These are phyloP conservation scores for Rhodotorula sp. DNA, from an alignment of 1,284 basidiomycete genomes.

Conservation along the genomic window DNA sequence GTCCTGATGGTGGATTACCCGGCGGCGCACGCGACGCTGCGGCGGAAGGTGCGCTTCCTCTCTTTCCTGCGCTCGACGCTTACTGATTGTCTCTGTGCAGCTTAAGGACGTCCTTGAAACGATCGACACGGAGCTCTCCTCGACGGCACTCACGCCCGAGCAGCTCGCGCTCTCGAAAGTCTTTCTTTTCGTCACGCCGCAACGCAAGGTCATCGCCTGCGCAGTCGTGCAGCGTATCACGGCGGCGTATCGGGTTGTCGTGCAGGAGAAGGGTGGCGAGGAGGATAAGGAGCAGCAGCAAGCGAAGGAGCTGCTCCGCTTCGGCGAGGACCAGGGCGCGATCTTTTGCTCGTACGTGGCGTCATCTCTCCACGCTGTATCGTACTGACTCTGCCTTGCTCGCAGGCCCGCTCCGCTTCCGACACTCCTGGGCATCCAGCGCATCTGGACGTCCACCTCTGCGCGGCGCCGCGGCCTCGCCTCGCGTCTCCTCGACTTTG, in stretches of 20 bases:
- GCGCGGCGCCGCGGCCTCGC: slow-evolving; percentile 51
- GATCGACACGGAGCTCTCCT: slow-evolving; percentile 53
- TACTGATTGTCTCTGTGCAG: slow-evolving; percentile 29
- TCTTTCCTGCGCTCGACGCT: neutral
- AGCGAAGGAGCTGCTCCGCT: slow-evolving; percentile 28
- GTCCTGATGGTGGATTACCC: slow-evolving; percentile 49
- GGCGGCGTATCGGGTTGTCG: slow-evolving; percentile 51
- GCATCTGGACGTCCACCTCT: slow-evolving; percentile 54
- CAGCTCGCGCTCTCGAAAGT: slow-evolving; percentile 52
- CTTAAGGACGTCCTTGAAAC: slow-evolving; percentile 51
- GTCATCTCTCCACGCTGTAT: neutral
- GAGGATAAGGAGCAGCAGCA: neutral
- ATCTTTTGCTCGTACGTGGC: slow-evolving; percentile 55
- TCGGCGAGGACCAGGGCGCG: slow-evolving; percentile 50
- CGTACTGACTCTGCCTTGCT: neutral
- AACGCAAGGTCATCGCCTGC: slow-evolving; percentile 52
- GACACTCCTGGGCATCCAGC: slow-evolving; percentile 55
- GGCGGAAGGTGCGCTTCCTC: slow-evolving; percentile 30
- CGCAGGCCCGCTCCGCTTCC: slow-evolving; percentile 50
- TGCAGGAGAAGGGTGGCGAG: slow-evolving; percentile 7
- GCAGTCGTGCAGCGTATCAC: slow-evolving; percentile 54
- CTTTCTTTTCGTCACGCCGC: slow-evolving; percentile 51
- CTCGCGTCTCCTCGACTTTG: slow-evolving; percentile 49
- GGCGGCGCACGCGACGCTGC: slow-evolving; percentile 43
- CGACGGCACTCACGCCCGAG: slow-evolving; percentile 49